These are phyloP conservation scores for Mimosa pudica DNA, from an alignment of 306 rosid genomes.

Conservation along the genomic window DNA sequence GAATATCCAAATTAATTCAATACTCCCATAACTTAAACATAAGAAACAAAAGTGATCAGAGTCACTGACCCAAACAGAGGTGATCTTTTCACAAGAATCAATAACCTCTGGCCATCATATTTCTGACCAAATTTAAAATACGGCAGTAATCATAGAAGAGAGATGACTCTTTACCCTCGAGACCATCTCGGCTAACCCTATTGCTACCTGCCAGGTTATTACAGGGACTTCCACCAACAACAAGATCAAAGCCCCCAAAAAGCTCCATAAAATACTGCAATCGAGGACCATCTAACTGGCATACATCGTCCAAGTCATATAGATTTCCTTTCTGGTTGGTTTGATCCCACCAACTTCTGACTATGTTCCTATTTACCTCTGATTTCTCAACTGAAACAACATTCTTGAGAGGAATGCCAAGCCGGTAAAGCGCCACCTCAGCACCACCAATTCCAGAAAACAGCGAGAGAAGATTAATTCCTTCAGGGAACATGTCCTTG, in stretches of 20 bases:
- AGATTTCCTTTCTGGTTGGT: slow-evolving; percentile 83
- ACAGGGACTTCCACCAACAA: slow-evolving; percentile 95
- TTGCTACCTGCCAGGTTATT: slow-evolving; percentile 94
- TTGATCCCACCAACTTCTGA: slow-evolving; percentile 98
- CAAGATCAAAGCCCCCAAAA: slow-evolving; percentile 85
- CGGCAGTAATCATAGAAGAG: slow-evolving; percentile 77
- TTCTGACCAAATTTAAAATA: slow-evolving; percentile 71
- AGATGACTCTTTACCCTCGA: slow-evolving; percentile 81
- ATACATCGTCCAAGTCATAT: slow-evolving; percentile 66
- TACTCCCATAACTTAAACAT: slow-evolving; percentile 9
- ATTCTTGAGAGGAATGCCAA: slow-evolving; percentile 71
- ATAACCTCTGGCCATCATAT: slow-evolving; percentile 38
- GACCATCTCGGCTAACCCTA: slow-evolving; percentile 80
- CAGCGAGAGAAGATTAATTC: slow-evolving; percentile 88
- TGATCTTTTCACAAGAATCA: slow-evolving; percentile 29
- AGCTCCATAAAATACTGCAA: slow-evolving; percentile 56
- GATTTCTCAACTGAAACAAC: slow-evolving; percentile 87
- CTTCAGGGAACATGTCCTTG: slow-evolving; percentile 74
- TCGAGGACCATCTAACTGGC: slow-evolving; percentile 50
- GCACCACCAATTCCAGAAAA: slow-evolving; percentile 98
- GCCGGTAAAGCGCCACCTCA: slow-evolving; percentile 91
- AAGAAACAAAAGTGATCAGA: background rate
- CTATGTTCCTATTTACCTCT: slow-evolving; percentile 71
- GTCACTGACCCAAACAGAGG: background rate
- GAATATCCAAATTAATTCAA: slow-evolving; percentile 25